These are phyloP conservation scores for Aureobasidium sp. DNA, from an alignment of 2,329 filamentous ascomycete species.

Conservation along the genomic window DNA sequence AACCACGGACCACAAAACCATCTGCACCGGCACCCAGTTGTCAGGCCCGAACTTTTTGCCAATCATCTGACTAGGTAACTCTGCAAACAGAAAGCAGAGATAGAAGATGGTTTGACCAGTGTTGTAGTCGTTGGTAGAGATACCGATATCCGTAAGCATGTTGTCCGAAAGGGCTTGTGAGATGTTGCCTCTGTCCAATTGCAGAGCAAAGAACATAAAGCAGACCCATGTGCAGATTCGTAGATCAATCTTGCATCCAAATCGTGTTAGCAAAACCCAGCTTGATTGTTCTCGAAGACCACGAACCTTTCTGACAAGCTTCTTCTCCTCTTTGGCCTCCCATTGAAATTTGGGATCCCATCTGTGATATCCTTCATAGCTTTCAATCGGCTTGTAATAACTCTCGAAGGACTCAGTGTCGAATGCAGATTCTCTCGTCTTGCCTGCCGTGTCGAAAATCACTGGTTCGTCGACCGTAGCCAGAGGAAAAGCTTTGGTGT, in stretches of 20 bases:
- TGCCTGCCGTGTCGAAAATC: constrained; percentile 19
- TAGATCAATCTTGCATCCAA: constrained; percentile 36
- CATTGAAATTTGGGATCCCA: constrained; percentile 51
- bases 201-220: constrained; percentile 46
- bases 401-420: constrained; percentile 26
- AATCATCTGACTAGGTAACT: constrained; percentile 27
- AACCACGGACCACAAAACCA: constrained; percentile 22
- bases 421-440: constrained; percentile 24
- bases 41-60: constrained; percentile 20
- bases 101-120: constrained; percentile 34
- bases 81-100: constrained; percentile 32
- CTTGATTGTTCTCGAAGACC: not conserved
- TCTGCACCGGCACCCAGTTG: constrained; percentile 22
- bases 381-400: constrained; percentile 43
- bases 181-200: constrained; percentile 49
- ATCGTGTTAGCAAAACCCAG: constrained; percentile 29
- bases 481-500: constrained; percentile 15
- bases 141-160: constrained; percentile 46
- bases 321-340: constrained; percentile 49
- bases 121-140: constrained; percentile 41
- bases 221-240: constrained; percentile 45
- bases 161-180: constrained; percentile 49
- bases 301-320: constrained; percentile 45
- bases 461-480: constrained; percentile 15
- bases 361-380: constrained; percentile 51